Base-by-base conservation (phyloP, 2,329 filamentous ascomycete species). In the Grosmannia serpens region DNA sequence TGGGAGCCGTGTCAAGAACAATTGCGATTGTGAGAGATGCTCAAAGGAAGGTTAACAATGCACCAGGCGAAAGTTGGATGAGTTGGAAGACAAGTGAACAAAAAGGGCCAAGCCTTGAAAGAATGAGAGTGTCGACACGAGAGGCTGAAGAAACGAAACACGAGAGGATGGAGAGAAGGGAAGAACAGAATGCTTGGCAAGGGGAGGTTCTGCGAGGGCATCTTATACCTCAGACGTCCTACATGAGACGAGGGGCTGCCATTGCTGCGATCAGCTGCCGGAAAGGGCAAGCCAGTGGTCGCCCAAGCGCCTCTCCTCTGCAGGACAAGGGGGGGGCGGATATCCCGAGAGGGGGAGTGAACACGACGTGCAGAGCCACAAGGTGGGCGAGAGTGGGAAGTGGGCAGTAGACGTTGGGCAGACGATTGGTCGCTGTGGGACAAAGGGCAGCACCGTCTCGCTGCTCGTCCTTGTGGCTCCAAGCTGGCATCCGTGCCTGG, bases 81-180 rank as follows among this genome's bases (percentile, higher is more conserved):
- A 47, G 22, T 65, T 65, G 63, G 22, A 66, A 62, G 60, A 64
- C 61, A 59, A 56, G 63, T 60, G 64, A 61, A 59, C 54, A 63
- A 67, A 67, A 57, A 58, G 61, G 69, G 68, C 53, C 69, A 68
- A 67, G 69, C 69, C 71, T 70, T 67, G 67, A 71, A 67, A 68
- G 70, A 71, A 70, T 56, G 41, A 52, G 46, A 55, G 29, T 54
- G 26, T 59, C 35, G 33, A 59, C 49, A 46, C 52, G 57, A 56
- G 24, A 15, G 33, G 33, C 3, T 7, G 51, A 53, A 24, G 51
- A 53, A 26, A 53, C 27, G 24, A 50, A 44, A 44, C 41, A 44
- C 20, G n/a, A 44, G 20, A 44, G 41, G 41, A 44, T 44, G 20
- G 41, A 44, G 41, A 44, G 41, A 44, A 44, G 41, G 27, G 38